These are phyloP conservation scores for Sugiyamaella floridensis DNA, from an alignment of 805 yeast species.

Conservation along the genomic window DNA sequence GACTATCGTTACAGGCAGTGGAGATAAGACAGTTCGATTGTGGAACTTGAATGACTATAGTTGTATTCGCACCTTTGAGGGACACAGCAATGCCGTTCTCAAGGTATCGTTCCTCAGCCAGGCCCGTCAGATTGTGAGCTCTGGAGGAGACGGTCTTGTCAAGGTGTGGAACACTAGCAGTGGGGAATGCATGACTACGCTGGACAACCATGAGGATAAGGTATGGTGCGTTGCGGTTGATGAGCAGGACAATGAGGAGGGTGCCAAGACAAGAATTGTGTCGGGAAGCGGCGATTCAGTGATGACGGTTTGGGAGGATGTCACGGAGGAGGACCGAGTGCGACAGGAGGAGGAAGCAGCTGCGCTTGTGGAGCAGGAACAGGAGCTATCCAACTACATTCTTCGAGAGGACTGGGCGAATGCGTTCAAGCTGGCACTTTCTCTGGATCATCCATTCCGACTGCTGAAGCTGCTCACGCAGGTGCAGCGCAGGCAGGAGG, in stretches of 20 bases:
- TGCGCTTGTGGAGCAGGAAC: constrained; percentile 77
- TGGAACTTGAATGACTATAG: constrained; percentile 81
- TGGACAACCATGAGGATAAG: constrained; percentile 87
- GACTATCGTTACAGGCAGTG: constrained; percentile 73
- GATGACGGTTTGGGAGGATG: constrained; percentile 81
- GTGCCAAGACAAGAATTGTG: constrained; percentile 48
- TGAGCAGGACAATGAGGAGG: constrained; percentile 41
- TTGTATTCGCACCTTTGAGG: constrained; percentile 80
- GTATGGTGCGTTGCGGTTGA: constrained; percentile 81
- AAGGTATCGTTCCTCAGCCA: constrained; percentile 63
- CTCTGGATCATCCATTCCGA: constrained; percentile 85
- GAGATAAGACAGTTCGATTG: constrained; percentile 82
- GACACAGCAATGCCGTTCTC: constrained; percentile 89
- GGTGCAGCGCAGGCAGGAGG: constrained; percentile 40
- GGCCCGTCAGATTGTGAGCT: constrained; percentile 56
- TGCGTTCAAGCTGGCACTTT: constrained; percentile 80
- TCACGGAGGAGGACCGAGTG: constrained; percentile 63
- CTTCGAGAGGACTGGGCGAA: constrained; percentile 72
- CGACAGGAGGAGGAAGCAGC: constrained; percentile 47
- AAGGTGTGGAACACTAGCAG: constrained; percentile 79
- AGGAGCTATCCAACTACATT: constrained; percentile 69
- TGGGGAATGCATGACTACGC: constrained; percentile 75
- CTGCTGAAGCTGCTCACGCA: constrained; percentile 68
- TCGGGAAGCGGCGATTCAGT: constrained; percentile 96
- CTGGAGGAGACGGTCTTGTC: constrained; percentile 93